phyloP scores from a whole-genome alignment of 2,329 filamentous ascomycete genomes.

The Aphanocladium album region DNA sequence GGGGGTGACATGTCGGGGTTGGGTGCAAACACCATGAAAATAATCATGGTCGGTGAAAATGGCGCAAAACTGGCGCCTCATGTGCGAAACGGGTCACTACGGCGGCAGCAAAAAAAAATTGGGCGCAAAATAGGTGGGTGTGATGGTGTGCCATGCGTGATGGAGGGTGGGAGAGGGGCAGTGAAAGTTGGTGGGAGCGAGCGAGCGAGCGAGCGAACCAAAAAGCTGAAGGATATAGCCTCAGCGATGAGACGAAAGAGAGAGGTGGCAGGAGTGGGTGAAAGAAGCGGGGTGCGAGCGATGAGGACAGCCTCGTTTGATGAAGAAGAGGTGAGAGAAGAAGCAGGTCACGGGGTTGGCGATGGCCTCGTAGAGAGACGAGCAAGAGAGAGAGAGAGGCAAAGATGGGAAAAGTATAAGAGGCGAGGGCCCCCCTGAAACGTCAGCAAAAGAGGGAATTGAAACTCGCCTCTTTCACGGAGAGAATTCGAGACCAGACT shows the following conservation, averaged over 20 bases:
- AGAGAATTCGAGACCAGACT: slow-evolving; percentile 6
- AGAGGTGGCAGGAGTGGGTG: neutral
- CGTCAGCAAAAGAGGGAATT: slow-evolving; percentile 9
- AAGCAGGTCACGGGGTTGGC: slow-evolving; percentile 6
- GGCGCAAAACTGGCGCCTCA: slow-evolving; percentile 9
- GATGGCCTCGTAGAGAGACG: neutral
- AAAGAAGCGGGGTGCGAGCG: neutral
- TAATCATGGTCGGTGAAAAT: slow-evolving; percentile 6
- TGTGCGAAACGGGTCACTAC: neutral
- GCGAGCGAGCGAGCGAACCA: neutral
- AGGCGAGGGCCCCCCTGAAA: slow-evolving; percentile 21
- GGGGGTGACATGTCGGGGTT: neutral
- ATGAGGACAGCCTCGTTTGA: slow-evolving; percentile 1
- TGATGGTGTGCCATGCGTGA: slow-evolving; percentile 10
- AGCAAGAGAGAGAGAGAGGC: neutral
- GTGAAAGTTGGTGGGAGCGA: neutral
- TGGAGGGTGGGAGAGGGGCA: slow-evolving; percentile 15
- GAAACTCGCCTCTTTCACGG: slow-evolving; percentile 13
- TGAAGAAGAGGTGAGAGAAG: neutral
- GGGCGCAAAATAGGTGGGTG: slow-evolving; percentile 1
- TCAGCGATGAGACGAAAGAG: neutral
- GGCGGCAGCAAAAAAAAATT: neutral
- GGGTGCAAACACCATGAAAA: slow-evolving; percentile 11
- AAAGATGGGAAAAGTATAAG: slow-evolving; percentile 28
- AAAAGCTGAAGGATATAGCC: neutral